Conservation (phyloP, 2,329 filamentous ascomycete genomes). For the Fusarium fujikuroi region DNA sequence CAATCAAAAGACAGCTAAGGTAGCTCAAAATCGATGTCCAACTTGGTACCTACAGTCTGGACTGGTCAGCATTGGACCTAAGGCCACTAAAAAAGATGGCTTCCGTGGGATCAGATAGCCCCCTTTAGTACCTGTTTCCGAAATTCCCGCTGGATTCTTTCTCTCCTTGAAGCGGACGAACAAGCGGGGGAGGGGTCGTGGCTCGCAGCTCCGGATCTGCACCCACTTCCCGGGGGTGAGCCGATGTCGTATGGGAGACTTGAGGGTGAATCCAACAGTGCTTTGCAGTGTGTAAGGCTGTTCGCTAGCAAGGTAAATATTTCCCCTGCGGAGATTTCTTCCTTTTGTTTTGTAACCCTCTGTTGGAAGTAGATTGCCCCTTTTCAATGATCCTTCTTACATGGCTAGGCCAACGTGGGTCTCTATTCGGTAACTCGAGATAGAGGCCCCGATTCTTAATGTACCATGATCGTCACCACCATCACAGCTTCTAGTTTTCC, state of each 20-base stretch:
- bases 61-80: background rate
- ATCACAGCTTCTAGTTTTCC: background rate
- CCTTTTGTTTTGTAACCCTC: accelerated
- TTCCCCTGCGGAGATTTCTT: no score
- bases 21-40: background rate
- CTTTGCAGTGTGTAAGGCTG: background rate
- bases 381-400: accelerated
- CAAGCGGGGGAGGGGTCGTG: background rate
- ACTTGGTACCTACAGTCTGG: background rate
- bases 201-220: background rate
- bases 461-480: background rate
- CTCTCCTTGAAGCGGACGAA: background rate
- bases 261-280: background rate
- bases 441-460: no score
- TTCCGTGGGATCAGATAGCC: background rate
- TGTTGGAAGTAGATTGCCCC: background rate
- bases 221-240: background rate
- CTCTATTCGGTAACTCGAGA: background rate
- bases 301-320: no score
- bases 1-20: no score
- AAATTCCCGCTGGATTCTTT: no score
- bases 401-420: accelerated
- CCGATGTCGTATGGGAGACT: background rate
- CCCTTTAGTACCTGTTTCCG: background rate
- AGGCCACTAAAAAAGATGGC: background rate